Evolutionary conservation across 108 stramenopile genomes (phyloP), one percentile per base, ranked within the genome.

Genomic region (Nitzschia sp.): DNA sequence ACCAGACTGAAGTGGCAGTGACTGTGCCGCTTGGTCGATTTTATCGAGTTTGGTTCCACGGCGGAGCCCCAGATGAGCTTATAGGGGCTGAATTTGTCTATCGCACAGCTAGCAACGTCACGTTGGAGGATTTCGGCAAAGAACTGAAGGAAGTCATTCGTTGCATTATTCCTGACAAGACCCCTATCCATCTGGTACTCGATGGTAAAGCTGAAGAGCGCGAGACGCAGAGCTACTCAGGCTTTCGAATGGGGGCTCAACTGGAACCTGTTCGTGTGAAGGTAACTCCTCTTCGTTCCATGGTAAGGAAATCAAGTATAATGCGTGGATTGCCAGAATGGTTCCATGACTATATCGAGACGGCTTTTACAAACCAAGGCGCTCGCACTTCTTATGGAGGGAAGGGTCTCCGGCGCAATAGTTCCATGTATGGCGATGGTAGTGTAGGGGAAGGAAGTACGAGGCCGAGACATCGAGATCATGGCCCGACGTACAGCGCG

Each of bases 31-130:
- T 94, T 41, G 94, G 94, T 33, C 68, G 91, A 33, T 95, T 91
- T 63, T 95, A 92, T 63, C 77, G 89, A 55, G 91, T 95, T 31
- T 91, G 84, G 77, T 95, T 93, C 63, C 94, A 95, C 76, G 94
- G 94, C 15, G 88, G 88, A 9, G 94, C 94, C 8, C 91, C 94
- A 16, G 91, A 95, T 59, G 91, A 95, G 53, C 74, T 95, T 9
- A 79, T 87, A 19, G 88, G 90, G 21, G 77, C 83, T 32, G 89
- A 85, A 31, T 95, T 91, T 58, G 84, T 95, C 16, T 93, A 95
- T 61, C 82, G 91, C 31, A 86, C 88, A 25, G 80, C 83, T 16
- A 79, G 58, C 16, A 78, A 66, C 56, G 74, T 85, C 21, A 73
- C 74, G 26, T 78, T 95, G 22, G 83, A 85, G 48, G 71, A 85